These are phyloP conservation scores for Pseudocercospora macadamiae DNA, from an alignment of 2,329 filamentous ascomycete genomes.

Conservation along the genomic window DNA sequence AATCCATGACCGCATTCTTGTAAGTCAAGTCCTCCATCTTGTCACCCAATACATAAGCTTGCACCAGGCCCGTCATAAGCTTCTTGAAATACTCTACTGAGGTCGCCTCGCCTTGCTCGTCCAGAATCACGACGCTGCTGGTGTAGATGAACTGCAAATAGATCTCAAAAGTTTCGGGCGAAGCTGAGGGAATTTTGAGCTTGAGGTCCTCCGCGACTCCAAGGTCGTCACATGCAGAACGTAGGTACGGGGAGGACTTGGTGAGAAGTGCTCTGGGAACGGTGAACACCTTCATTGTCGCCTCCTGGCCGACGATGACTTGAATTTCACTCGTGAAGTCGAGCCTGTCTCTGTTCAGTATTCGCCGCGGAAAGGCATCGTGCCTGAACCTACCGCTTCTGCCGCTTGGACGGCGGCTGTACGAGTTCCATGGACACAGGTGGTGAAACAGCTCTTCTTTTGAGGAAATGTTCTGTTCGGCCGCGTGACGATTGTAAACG, in stretches of 20 bases:
- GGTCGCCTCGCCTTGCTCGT: background rate
- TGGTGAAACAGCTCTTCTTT: too few species aligned
- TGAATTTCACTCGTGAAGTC: background rate
- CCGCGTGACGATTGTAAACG: too few species aligned
- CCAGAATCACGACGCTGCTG: background rate
- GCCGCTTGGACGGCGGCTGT: background rate
- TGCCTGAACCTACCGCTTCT: background rate
- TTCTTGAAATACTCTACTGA: background rate
- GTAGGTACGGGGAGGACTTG: background rate
- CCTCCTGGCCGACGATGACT: background rate
- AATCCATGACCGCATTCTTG: background rate
- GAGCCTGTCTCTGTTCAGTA: background rate
- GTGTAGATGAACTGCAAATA: conserved; percentile 12
- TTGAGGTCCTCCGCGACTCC: background rate
- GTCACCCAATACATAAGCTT: background rate
- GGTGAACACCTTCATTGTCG: background rate
- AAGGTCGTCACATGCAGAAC: background rate
- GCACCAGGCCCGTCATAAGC: background rate
- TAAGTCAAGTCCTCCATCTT: background rate
- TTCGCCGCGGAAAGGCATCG: too few species aligned
- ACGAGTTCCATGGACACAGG: too few species aligned
- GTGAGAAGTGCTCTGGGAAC: background rate
- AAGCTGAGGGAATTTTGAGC: background rate
- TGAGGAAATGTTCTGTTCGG: too few species aligned
- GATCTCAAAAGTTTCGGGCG: background rate